Base-by-base conservation (phyloP, 371 early-diverging fungal genomes). In the Entomophthora muscae region DNA sequence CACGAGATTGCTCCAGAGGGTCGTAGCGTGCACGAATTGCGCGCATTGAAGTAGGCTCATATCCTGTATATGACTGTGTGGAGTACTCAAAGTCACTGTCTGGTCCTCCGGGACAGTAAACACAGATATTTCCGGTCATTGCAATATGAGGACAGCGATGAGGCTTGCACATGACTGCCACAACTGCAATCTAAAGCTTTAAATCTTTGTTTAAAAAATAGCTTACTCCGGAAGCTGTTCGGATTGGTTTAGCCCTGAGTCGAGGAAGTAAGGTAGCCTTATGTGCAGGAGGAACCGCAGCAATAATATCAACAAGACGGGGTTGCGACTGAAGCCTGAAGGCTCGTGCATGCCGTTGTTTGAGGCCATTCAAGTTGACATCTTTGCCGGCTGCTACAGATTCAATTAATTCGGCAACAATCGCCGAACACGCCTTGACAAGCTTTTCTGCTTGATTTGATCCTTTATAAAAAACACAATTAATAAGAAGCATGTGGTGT, bases 121-220 rank as follows among this genome's bases (percentile, higher is more conserved):
- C 98, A 72, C 99, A 99, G 66, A 99, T 97, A 72, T 99, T 98
- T 66, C 99, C 99, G 1, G 99, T 99, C 86, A 98, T 89, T 53
- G 99, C 99, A 72, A 99, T 99, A 70, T 99, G 99, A 52, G 99
- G 99, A 69, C 99, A 99, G 66, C 99, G 75, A 73, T 99, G 99
- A 32, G 99, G 99, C 74, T 99, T 99, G 78, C 99, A 98, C 99
- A 99, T 99, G 28, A 99, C 99, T 32, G 99, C 99, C 0, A 99
- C 99, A 5, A 99, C 98, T 32, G 99, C 99, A 66, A 95, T 91
- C 87, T 88, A 73, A 32, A 66, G 21, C 32, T 33, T 12, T 7
- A 26, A 61, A 26, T 33, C 23, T 51, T 33, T 10, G 53, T 61
- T 62, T 10, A 33, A 17, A 32, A 13, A 55, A 24, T 28, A 7